Evolutionary conservation across 768 basidiomycete species (phyloP), one percentile per base, ranked within the genome.

Genomic region (Kwoniella europaea): DNA sequence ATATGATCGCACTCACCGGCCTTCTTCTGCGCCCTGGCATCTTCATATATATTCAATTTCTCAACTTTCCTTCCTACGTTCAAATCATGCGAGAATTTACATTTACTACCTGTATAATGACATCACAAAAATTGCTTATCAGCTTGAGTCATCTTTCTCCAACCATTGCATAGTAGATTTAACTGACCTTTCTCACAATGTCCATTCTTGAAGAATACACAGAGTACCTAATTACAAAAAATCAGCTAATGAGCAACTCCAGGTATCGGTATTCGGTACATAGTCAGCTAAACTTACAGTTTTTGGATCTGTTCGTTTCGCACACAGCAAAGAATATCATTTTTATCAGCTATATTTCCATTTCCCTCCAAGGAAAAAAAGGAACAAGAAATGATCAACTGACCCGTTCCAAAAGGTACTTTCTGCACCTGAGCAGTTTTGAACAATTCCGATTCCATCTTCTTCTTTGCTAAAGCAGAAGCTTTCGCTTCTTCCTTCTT

Each of bases 41-140:
- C 97, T 80, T 89, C 90, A 83, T 99, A 99, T 78, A 99, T 79
- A 83, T 95, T 93, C 86, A 90, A 93, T 89, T 98, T 99, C 82
- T 94, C 92, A 58, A 92, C 91, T 84, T 95, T 98, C 71, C 97
- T 86, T 7, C 88, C 94, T 44, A 96, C 88, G 75, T 98, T 88
- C 70, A 90, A 79, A 85, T 98, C 91, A 83, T 99, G 97, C 74
- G 94, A 95, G 85, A 97, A 98, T 87, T 96, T 98, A 86, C 97
- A 98, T 86, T 84, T 84, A 72, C 71, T 81, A 3, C 84, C 83
- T 82, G 65, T 57, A 22, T n/a, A 35, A 7, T 35, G 35, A 6
- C 6, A 35, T 35, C 35, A 35, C 6, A 1, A 7, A 6, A 35
- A 7, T 3, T 35, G 35, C 35, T 35, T 35, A 7, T 35, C 35